These are phyloP conservation scores for Coprinopsis sp. DNA, from an alignment of 768 basidiomycete species.

Conservation along the genomic window DNA sequence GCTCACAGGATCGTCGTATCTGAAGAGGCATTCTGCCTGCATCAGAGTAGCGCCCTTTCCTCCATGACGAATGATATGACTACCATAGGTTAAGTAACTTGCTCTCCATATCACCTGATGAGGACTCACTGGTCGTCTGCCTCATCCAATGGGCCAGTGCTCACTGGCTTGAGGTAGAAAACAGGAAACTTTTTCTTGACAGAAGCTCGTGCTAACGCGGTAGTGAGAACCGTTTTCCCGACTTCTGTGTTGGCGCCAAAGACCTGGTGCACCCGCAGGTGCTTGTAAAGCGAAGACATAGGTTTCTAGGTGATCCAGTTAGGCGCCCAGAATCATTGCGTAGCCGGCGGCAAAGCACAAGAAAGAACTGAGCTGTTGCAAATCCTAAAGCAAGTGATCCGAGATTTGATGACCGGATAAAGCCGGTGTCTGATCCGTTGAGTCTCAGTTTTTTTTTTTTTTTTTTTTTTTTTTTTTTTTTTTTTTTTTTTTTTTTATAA, in stretches of 20 bases:
- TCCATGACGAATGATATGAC: constrained; percentile 61
- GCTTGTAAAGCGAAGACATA: constrained; percentile 82
- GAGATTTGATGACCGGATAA: no score
- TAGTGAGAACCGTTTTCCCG: constrained; percentile 88
- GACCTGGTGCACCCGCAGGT: constrained; percentile 83
- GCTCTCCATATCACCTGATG: neutral
- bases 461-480: no score
- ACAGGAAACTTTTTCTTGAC: constrained; percentile 47
- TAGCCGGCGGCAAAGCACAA: neutral
- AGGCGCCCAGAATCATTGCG: no score
- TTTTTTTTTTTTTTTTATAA: no score
- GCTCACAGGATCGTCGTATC: constrained; percentile 85
- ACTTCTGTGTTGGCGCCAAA: constrained; percentile 97
- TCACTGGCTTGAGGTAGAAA: constrained; percentile 85
- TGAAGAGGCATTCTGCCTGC: constrained; percentile 68
- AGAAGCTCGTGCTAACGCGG: constrained; percentile 80
- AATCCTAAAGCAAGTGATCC: no score
- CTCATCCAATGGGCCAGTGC: constrained; percentile 74
- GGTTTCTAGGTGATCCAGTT: no score
- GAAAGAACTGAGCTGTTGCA: neutral
- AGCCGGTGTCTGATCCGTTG: no score
- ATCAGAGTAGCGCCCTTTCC: constrained; percentile 39
- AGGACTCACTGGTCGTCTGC: constrained; percentile 76
- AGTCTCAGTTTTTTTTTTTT: no score
- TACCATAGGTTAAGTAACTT: constrained; percentile 25